These are phyloP conservation scores for Lodderomyces jiufengensis DNA, from an alignment of 1,139 yeast species.

Conservation along the genomic window DNA sequence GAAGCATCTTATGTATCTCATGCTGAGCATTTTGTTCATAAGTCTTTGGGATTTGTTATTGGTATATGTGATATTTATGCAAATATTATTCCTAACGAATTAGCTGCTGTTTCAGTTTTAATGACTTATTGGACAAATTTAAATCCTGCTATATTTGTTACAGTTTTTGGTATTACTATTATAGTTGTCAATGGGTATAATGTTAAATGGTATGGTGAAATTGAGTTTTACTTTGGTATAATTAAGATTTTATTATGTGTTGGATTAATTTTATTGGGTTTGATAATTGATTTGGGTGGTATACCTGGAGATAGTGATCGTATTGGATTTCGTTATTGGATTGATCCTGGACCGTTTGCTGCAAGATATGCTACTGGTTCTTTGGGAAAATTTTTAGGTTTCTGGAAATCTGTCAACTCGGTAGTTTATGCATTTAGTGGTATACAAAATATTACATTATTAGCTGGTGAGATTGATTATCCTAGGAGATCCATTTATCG, in stretches of 20 bases:
- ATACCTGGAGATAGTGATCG: slow-evolving; percentile 19
- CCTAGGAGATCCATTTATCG: slow-evolving; percentile 46
- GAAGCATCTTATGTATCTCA: slow-evolving; percentile 27
- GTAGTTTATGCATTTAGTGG: slow-evolving; percentile 31
- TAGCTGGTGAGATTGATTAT: slow-evolving; percentile 48
- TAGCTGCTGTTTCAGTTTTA: slow-evolving; percentile 25
- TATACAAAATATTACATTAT: slow-evolving; percentile 37
- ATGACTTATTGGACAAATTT: slow-evolving; percentile 22
- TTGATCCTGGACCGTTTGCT: slow-evolving; percentile 47
- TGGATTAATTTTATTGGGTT: slow-evolving; percentile 23
- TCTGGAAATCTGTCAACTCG: slow-evolving; percentile 27
- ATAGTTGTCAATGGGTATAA: slow-evolving; percentile 21
- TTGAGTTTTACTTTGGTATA: slow-evolving; percentile 28
- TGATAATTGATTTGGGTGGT: slow-evolving; percentile 30
- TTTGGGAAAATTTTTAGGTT: slow-evolving; percentile 68
- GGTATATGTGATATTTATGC: slow-evolving; percentile 22
- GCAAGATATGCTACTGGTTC: slow-evolving; percentile 54
- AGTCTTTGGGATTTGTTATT: slow-evolving; percentile 23
- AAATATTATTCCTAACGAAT: slow-evolving; percentile 20
- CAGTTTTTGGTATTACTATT: slow-evolving; percentile 22
- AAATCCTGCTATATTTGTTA: slow-evolving; percentile 25
- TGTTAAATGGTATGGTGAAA: slow-evolving; percentile 28
- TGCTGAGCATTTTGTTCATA: slow-evolving; percentile 24
- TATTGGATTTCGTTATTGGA: slow-evolving; percentile 41
- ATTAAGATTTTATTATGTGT: slow-evolving; percentile 24